phyloP scores from a whole-genome alignment of 2,329 filamentous ascomycete genomes.

The Tolypocladium guangdongense region DNA sequence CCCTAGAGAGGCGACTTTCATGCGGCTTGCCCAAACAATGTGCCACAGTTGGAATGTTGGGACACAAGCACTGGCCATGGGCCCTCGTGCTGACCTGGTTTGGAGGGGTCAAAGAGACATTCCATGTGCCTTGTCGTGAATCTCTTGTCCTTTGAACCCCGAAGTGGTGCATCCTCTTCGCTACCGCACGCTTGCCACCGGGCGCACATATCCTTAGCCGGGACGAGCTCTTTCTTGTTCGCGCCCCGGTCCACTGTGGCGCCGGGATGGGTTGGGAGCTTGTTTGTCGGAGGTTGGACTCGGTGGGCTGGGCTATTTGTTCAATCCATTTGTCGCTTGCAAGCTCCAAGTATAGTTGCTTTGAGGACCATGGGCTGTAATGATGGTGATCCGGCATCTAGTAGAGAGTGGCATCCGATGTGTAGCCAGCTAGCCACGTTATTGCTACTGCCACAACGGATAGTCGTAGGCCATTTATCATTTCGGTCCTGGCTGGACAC shows the following conservation, averaged over 20 bases:
- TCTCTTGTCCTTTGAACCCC: slow-evolving; percentile 1
- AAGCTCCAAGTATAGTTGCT: background rate
- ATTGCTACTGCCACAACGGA: background rate
- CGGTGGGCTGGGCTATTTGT: background rate
- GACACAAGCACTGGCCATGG: background rate
- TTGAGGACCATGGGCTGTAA: background rate
- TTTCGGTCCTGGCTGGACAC: background rate
- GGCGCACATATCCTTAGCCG: background rate
- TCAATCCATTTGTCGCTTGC: background rate
- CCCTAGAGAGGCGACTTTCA: background rate
- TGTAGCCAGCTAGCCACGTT: background rate
- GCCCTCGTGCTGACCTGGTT: background rate
- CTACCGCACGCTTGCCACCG: background rate
- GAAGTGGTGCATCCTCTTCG: background rate
- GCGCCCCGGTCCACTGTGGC: background rate
- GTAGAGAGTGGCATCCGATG: no score
- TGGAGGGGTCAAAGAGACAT: background rate
- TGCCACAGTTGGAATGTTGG: slow-evolving; percentile 2
- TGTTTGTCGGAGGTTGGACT: background rate
- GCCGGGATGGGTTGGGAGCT: background rate
- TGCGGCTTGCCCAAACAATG: background rate
- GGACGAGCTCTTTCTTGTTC: background rate
- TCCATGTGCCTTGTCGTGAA: background rate
- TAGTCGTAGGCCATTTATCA: background rate
- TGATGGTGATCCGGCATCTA: background rate